phyloP scores from a whole-genome alignment of 768 basidiomycete genomes.

The Agrocybe pediades region DNA sequence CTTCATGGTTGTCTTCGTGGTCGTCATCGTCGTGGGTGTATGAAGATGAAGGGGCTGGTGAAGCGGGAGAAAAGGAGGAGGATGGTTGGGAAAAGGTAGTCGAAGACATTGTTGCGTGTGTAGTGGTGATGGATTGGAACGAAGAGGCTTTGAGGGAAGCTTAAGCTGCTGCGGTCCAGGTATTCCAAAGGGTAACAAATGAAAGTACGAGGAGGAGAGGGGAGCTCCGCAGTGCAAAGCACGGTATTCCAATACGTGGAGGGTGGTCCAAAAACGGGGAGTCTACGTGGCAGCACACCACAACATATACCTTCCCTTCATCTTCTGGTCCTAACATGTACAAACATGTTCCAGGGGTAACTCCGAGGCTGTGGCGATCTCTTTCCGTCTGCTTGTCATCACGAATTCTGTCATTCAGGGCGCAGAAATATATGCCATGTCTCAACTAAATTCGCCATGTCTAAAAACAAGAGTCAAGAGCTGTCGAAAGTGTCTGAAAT shows the following conservation, averaged over 20 bases:
- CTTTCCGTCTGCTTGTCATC: background rate
- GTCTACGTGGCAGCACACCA: conserved; percentile 17
- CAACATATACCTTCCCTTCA: conserved; percentile 8
- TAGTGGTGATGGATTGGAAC: conserved; percentile 1
- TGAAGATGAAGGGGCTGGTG: conserved; percentile 15
- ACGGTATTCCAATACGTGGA: conserved; percentile 1
- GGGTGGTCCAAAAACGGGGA: conserved; percentile 15
- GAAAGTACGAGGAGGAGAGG: conserved; percentile 9
- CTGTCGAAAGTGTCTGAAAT: no score
- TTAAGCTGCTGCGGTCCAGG: conserved; percentile 9
- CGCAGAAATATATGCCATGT: background rate
- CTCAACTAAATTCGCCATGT: no score
- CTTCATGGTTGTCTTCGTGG: conserved; percentile 19
- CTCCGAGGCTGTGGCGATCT: background rate
- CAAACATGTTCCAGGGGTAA: conserved; percentile 6
- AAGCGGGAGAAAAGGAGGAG: conserved; percentile 5
- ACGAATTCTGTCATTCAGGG: background rate
- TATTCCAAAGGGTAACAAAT: conserved; percentile 6
- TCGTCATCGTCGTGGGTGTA: conserved; percentile 18
- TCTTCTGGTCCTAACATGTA: conserved; percentile 6
- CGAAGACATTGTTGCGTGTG: conserved; percentile 11
- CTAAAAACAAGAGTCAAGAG: no score
- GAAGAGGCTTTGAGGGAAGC: background rate
- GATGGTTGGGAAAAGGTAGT: conserved; percentile 9
- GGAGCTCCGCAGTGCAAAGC: conserved; percentile 15